Evolutionary conservation across 495 filamentous ascomycete species (phyloP), one percentile per base, ranked within the genome.

Genomic region (Chaetomidium leptoderma): DNA sequence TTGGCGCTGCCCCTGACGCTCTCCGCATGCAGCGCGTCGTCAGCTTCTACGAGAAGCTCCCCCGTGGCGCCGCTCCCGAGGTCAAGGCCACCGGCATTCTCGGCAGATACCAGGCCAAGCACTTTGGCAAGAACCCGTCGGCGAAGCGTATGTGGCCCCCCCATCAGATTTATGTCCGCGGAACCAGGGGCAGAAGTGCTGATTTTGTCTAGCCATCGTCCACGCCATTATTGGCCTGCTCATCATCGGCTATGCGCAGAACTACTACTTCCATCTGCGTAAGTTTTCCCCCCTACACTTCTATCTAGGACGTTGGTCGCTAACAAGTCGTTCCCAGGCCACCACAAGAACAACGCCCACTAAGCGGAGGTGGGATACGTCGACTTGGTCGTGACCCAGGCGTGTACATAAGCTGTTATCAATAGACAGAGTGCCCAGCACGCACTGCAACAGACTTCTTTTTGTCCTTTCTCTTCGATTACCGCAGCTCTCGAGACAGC

Each of bases 181-280:
- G 35, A 8, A n/a, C 1, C 24, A 53, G 36, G 32, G 32, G n/a
- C 2, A 33, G 2, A 7, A 23, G 26, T 57, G 51, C 66, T 69
- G 43, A 72, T 53, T 47, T 70, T 64, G 14, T 60, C 65, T 64
- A 98, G 93, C 93, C 59, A 76, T 97, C 63, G 78, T 90, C 60
- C 93, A 98, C 73, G 81, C 86, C 63, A 91, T 98, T 66, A 84
- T 76, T 52, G 77, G 78, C 63, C 74, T 98, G 47, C 72, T 92
- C 58, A 72, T 82, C 55, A 64, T 97, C 59, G 91, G 91, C 63
- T 99, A 99, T 77, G 87, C 87, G 61, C 88, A 96, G 78, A 88
- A 93, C 75, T 98, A 98, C 86, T 97, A 98, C 82, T 97, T 95
- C 88, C 95, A 99, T 77, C 83, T 97, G 63, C 91, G 93, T 98